phyloP scores from a whole-genome alignment of 306 rosid species.

The Dalbergia cochinchinensis region DNA sequence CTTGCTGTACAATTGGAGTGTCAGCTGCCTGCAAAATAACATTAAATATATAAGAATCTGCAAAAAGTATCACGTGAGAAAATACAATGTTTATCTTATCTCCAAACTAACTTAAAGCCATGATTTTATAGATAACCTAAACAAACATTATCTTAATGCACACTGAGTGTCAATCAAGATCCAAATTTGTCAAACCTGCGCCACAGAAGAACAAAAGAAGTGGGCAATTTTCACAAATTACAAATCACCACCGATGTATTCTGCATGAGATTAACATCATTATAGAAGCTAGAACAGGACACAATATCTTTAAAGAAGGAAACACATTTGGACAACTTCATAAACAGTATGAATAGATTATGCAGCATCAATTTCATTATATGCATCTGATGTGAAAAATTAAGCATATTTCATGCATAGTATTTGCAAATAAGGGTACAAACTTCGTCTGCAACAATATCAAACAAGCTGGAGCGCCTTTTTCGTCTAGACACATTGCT shows the following conservation, averaged over 20 bases:
- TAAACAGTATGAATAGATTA: constrained; percentile 23
- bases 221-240: constrained; percentile 29
- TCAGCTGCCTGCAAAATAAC: constrained; percentile 73
- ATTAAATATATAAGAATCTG: constrained; percentile 8
- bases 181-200: neutral
- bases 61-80: constrained; percentile 19
- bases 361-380: constrained; percentile 21
- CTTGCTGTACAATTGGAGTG: constrained; percentile 66
- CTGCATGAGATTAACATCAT: constrained; percentile 21
- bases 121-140: neutral
- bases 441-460: constrained; percentile 91
- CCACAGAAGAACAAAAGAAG: constrained; percentile 30
- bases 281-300: constrained; percentile 23
- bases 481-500: constrained; percentile 90
- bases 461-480: constrained; percentile 97
- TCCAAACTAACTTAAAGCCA: constrained; percentile 13
- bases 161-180: neutral
- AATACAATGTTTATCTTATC: constrained; percentile 21
- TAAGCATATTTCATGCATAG: constrained; percentile 29
- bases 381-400: constrained; percentile 8
- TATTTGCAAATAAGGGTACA: constrained; percentile 55
- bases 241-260: neutral
- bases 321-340: constrained; percentile 42
- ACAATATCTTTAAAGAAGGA: constrained; percentile 35
- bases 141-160: neutral